Conservation (phyloP, 306 rosid genomes). For the Calophaca sinica region DNA sequence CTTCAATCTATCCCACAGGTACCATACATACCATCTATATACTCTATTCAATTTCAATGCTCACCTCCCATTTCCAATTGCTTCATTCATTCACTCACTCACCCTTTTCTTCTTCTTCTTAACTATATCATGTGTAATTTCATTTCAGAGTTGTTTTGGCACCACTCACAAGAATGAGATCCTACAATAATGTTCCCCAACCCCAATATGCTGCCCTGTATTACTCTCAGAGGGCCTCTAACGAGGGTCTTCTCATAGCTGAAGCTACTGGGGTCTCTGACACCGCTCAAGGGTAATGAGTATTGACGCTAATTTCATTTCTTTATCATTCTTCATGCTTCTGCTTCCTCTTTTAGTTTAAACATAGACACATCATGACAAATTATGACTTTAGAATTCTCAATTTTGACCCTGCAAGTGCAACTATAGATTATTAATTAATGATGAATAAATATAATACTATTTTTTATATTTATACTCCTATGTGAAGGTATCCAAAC, state of each 20-base stretch:
- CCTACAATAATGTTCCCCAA: constrained; percentile 35
- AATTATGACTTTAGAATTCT: too few relatives aligned
- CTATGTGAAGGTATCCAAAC: constrained; percentile 47
- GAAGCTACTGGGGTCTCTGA: constrained; percentile 46
- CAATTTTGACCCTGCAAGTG: too few relatives aligned
- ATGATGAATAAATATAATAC: too few relatives aligned
- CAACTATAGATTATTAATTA: neutral
- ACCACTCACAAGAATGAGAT: constrained; percentile 12
- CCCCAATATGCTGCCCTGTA: neutral
- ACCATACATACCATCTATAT: too few relatives aligned
- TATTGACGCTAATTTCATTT: neutral
- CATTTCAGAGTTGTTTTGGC: constrained; percentile 39
- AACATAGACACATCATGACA: too few relatives aligned
- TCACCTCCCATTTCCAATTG: neutral
- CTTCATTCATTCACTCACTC: too few relatives aligned
- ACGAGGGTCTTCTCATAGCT: constrained; percentile 21
- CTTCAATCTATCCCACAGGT: constrained; percentile 46
- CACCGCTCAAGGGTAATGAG: constrained; percentile 46
- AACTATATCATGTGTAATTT: too few relatives aligned
- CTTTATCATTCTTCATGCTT: neutral
- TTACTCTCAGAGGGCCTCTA: constrained; percentile 35
- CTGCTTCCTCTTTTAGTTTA: too few relatives aligned
- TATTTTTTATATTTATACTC: too few relatives aligned
- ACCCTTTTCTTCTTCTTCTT: too few relatives aligned
- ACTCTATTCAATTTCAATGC: neutral